These are phyloP conservation scores for Barbarea vulgaris DNA, from an alignment of 345 rosid species.

Conservation along the genomic window DNA sequence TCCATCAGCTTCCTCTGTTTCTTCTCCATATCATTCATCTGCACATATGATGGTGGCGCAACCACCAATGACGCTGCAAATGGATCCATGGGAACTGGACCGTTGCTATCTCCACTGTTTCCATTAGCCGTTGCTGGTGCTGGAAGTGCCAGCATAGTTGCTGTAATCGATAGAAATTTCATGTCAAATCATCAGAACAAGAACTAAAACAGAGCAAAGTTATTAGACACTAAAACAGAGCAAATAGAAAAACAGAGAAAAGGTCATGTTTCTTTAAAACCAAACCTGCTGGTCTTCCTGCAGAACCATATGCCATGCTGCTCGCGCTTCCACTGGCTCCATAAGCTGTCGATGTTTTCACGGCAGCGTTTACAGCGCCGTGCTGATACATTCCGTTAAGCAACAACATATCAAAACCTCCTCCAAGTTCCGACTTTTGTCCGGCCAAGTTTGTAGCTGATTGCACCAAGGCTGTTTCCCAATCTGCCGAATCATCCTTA, in stretches of 20 bases:
- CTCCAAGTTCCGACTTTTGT: slow-evolving; percentile 43
- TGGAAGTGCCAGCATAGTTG: slow-evolving; percentile 60
- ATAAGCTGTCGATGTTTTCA: slow-evolving; percentile 29
- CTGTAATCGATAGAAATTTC: not conserved
- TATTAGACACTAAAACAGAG: not conserved
- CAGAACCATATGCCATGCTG: slow-evolving; percentile 56
- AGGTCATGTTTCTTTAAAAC: slow-evolving; percentile 4
- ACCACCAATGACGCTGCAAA: slow-evolving; percentile 64
- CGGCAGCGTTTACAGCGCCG: slow-evolving; percentile 32
- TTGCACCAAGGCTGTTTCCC: slow-evolving; percentile 81
- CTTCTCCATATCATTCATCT: slow-evolving; percentile 77
- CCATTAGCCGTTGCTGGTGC: slow-evolving; percentile 42
- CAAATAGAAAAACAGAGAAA: not conserved
- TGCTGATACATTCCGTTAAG: slow-evolving; percentile 51
- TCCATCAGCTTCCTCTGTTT: slow-evolving; percentile 65
- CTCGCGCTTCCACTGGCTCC: slow-evolving; percentile 64
- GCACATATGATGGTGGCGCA: slow-evolving; percentile 70
- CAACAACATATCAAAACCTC: slow-evolving; percentile 46
- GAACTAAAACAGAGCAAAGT: slow-evolving; percentile 1
- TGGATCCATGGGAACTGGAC: slow-evolving; percentile 48
- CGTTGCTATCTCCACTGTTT: slow-evolving; percentile 36
- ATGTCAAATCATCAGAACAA: slow-evolving; percentile 9
- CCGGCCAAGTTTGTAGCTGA: slow-evolving; percentile 54
- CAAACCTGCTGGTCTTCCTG: slow-evolving; percentile 57
- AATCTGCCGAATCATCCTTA: slow-evolving; percentile 55